Conservation (phyloP, 768 basidiomycete species). For the Phylloporus sp. region DNA sequence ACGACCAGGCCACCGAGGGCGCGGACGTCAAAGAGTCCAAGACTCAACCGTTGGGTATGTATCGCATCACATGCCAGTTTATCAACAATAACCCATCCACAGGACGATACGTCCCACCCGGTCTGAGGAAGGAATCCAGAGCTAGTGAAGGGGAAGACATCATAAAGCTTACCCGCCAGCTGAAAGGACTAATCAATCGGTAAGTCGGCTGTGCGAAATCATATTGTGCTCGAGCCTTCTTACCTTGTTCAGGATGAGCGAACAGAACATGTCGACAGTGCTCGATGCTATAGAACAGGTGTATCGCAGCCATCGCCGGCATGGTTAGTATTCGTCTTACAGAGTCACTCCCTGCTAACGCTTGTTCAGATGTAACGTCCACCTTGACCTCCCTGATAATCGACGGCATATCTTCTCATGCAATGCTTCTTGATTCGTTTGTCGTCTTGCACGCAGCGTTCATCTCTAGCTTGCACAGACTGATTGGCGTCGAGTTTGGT, state of each 20-base stretch:
- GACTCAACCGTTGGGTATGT: conserved; percentile 10
- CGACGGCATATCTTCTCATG: conserved; percentile 72
- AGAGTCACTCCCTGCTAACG: conserved; percentile 6
- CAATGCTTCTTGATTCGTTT: conserved; percentile 81
- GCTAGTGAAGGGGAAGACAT: conserved; percentile 35
- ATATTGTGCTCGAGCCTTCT: background rate
- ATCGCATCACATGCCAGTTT: background rate
- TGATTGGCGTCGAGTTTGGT: conserved; percentile 89
- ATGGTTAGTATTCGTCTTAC: conserved; percentile 47
- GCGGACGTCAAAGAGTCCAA: background rate
- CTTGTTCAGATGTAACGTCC: conserved; percentile 67
- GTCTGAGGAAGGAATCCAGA: conserved; percentile 53
- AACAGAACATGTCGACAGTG: conserved; percentile 79
- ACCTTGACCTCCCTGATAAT: conserved; percentile 72
- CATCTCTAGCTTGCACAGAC: conserved; percentile 72
- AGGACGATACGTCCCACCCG: conserved; percentile 77
- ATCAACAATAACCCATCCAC: conserved; percentile 1
- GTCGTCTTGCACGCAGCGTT: conserved; percentile 86
- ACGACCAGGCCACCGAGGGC: background rate
- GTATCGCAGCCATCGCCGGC: conserved; percentile 70
- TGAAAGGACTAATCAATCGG: conserved; percentile 89
- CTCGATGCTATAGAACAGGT: conserved; percentile 68
- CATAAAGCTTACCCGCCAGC: conserved; percentile 61
- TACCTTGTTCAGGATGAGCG: conserved; percentile 63
- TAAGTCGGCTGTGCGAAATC: conserved; percentile 26